Evolutionary conservation across 1,284 basidiomycete genomes (phyloP).

Genomic region (Cutaneotrichosporon dermatis): DNA sequence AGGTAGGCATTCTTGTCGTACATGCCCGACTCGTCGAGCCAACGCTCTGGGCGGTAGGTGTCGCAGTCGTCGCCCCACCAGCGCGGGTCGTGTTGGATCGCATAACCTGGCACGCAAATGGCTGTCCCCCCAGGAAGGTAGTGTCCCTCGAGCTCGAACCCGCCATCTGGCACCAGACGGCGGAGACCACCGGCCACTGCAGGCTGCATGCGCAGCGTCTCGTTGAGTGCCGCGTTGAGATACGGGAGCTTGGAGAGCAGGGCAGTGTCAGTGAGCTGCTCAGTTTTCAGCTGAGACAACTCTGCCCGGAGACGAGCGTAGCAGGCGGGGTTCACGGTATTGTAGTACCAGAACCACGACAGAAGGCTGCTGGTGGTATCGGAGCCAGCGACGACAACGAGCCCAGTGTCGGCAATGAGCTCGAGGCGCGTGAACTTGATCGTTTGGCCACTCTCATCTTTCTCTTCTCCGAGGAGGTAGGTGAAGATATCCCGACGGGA

Average conservation of each 20-base stretch:
- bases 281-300: background rate
- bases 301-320: constrained; percentile 9
- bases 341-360: constrained; percentile 15
- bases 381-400: constrained; percentile 12
- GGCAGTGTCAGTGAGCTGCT: constrained; percentile 4
- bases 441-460: background rate
- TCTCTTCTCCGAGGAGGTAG: constrained; percentile 12
- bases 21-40: constrained; percentile 48
- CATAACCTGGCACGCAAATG: constrained; percentile 22
- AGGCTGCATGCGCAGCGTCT: constrained; percentile 73
- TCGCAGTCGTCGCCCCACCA: constrained; percentile 59
- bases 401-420: constrained; percentile 10
- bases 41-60: constrained; percentile 58
- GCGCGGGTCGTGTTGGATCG: constrained; percentile 54
- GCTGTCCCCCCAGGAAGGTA: constrained; percentile 21
- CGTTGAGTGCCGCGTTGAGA: constrained; percentile 75
- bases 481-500: constrained; percentile 9
- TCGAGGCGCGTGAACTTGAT: background rate
- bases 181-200: constrained; percentile 70
- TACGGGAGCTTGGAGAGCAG: constrained; percentile 50
- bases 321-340: background rate
- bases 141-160: constrained; percentile 18
- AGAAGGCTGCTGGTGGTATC: constrained; percentile 11
- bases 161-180: constrained; percentile 57
- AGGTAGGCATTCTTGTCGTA: constrained; percentile 8